Conservation (phyloP, 139 green algal species). For the Nannochloris sp. region DNA sequence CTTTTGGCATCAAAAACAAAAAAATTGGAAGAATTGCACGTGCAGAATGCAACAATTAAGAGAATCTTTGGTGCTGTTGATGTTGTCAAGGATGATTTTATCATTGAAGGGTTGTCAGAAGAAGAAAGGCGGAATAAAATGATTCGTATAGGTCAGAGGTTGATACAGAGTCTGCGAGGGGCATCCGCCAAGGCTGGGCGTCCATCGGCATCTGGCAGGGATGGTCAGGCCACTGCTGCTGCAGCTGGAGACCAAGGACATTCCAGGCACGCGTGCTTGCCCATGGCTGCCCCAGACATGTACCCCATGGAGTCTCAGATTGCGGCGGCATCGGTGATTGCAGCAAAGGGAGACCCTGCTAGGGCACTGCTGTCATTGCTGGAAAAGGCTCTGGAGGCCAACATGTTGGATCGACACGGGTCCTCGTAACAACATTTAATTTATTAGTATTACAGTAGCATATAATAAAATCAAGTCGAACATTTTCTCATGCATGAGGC, state of each 20-base stretch:
- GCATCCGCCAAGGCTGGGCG: no score
- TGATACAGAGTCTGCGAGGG: neutral
- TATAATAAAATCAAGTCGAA: neutral
- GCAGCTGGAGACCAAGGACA: no score
- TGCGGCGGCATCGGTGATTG: conserved; percentile 17
- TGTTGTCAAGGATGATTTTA: conserved; percentile 7
- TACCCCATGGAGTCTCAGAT: conserved; percentile 22
- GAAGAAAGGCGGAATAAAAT: neutral
- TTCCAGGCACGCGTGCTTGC: neutral
- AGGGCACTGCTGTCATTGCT: conserved; percentile 16
- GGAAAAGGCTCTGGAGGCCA: conserved; percentile 19
- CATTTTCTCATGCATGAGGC: conserved; percentile 7
- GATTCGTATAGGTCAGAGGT: conserved; percentile 8
- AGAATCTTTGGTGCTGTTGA: conserved; percentile 6
- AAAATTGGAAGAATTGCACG: neutral
- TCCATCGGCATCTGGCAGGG: no score
- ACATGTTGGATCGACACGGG: neutral
- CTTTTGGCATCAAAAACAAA: neutral
- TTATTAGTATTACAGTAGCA: conserved; percentile 1
- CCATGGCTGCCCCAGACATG: neutral
- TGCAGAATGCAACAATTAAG: conserved; percentile 3
- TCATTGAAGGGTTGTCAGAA: neutral
- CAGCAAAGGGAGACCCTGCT: conserved; percentile 17
- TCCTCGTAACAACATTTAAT: neutral
- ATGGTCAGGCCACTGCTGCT: no score